These are phyloP conservation scores for Phytophthora tubulina DNA, from an alignment of 352 stramenopile species.

Conservation along the genomic window DNA sequence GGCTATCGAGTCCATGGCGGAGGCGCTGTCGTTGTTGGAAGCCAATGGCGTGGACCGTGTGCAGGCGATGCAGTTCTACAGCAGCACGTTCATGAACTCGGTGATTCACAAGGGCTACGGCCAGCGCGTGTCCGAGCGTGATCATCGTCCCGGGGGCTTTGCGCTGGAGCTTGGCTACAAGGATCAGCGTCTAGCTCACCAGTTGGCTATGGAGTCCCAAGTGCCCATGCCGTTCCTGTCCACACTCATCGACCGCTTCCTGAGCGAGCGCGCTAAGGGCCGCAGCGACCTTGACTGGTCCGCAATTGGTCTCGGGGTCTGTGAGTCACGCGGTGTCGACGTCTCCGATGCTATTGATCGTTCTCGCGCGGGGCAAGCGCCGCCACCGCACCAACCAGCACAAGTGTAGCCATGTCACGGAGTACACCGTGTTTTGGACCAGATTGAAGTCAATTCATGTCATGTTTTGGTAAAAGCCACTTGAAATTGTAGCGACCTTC, in stretches of 20 bases:
- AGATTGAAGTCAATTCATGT: slow-evolving; percentile 24
- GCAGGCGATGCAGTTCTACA: slow-evolving; percentile 82
- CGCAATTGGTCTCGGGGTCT: slow-evolving; percentile 70
- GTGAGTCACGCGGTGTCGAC: slow-evolving; percentile 69
- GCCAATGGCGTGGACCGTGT: slow-evolving; percentile 78
- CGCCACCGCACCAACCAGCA: slow-evolving; percentile 1
- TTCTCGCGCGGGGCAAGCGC: slow-evolving; percentile 33
- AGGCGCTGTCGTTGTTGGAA: slow-evolving; percentile 75
- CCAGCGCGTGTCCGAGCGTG: slow-evolving; percentile 75
- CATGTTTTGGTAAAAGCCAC: slow-evolving; percentile 13
- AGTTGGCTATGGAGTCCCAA: slow-evolving; percentile 60
- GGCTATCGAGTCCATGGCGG: slow-evolving; percentile 83
- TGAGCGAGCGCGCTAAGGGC: slow-evolving; percentile 66
- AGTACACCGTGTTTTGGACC: slow-evolving; percentile 23
- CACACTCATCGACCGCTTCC: slow-evolving; percentile 76
- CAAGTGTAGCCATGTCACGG: neutral
- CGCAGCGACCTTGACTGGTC: slow-evolving; percentile 81
- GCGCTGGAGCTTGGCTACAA: slow-evolving; percentile 80
- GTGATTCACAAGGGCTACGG: slow-evolving; percentile 86
- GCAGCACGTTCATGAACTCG: slow-evolving; percentile 83
- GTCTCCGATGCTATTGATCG: slow-evolving; percentile 51
- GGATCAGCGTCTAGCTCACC: slow-evolving; percentile 68
- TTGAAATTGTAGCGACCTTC: slow-evolving; percentile 37
- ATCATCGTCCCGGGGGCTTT: slow-evolving; percentile 80
- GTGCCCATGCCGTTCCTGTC: slow-evolving; percentile 85